Base-by-base conservation (phyloP, 169 alveolate genomes). In the Eimeria tenella region DNA sequence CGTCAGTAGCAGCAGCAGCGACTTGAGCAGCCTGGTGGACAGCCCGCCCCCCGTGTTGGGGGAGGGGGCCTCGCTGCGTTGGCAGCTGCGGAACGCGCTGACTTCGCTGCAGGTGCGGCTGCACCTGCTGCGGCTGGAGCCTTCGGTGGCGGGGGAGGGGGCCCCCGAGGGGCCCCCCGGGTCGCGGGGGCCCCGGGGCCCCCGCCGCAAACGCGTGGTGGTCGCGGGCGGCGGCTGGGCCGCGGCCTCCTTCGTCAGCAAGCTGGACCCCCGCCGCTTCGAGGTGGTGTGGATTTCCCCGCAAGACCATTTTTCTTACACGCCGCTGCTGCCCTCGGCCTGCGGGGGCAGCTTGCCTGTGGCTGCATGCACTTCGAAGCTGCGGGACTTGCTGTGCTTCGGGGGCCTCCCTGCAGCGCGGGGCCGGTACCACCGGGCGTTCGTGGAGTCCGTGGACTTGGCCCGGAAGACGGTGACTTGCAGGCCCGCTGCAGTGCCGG, bases 151-250 rank as follows among this genome's bases (percentile, higher is more conserved):
- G 88, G 96, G 96, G 86, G 81, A 0, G 15, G 93, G 0, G 58
- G 15, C 31, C 52, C 93, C 68, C 42, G 42, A 31, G 42, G 42
- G 42, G 42, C 42, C 42, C 42, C 42, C 42, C 42, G 42, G 42
- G 42, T 31, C 42, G 2, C 42, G 42, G 42, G 42, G 42, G 42
- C 42, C 42, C 42, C 42, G 42, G 42, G 42, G 42, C 42, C 42
- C 42, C 42, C 42, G 42, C 42, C 42, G 42, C 42, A 31, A 31
- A 31, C 42, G 42, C 42, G 82, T 94, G 31, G 95, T 94, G 60
- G 90, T 94, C 6, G 87, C 79, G 81, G 96, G 96, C 1, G 50
- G 88, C 1, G 96, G 96, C 9, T 94, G 96, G 96, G 92, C 90
- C 4, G 15, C 94, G 3, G 58, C 50, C 31, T 63, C 93, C 68